phyloP scores from a whole-genome alignment of 805 yeast genomes.

The Hermanozyma aechmeae region DNA sequence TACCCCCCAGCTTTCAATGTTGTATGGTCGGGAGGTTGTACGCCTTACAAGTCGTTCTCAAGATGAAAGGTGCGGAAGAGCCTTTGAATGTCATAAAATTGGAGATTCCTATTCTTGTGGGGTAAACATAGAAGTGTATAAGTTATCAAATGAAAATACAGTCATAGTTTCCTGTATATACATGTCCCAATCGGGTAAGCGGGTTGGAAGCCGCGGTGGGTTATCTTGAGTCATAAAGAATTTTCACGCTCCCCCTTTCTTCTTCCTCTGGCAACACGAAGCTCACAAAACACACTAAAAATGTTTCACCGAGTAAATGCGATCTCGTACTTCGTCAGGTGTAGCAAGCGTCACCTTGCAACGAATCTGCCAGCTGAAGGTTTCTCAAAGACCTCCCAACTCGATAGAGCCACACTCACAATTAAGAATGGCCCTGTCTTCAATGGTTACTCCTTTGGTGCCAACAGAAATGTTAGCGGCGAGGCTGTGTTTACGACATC shows the following conservation, averaged over 20 bases:
- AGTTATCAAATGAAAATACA: not conserved
- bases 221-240: conserved; percentile 11
- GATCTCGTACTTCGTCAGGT: no score
- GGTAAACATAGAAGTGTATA: conserved; percentile 7
- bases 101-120: conserved; percentile 30
- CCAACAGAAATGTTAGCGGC: conserved; percentile 84
- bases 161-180: not conserved
- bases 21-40: conserved; percentile 56
- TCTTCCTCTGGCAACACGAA: not conserved
- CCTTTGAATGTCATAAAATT: conserved; percentile 12
- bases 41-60: conserved; percentile 39
- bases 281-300: not conserved
- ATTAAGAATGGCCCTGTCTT: conserved; percentile 90
- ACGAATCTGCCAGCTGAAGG: no score
- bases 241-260: not conserved
- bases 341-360: no score
- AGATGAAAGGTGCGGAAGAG: conserved; percentile 32
- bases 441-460: conserved; percentile 93
- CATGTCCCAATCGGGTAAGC: conserved; percentile 10
- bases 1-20: conserved; percentile 55
- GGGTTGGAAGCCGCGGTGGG: conserved; percentile 15
- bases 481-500: conserved; percentile 98
- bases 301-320: no score
- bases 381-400: conserved; percentile 29
- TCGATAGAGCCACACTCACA: conserved; percentile 82